Base-by-base conservation (phyloP, 192 early-diverging fungal species). In the Neocallimastix lanati region DNA sequence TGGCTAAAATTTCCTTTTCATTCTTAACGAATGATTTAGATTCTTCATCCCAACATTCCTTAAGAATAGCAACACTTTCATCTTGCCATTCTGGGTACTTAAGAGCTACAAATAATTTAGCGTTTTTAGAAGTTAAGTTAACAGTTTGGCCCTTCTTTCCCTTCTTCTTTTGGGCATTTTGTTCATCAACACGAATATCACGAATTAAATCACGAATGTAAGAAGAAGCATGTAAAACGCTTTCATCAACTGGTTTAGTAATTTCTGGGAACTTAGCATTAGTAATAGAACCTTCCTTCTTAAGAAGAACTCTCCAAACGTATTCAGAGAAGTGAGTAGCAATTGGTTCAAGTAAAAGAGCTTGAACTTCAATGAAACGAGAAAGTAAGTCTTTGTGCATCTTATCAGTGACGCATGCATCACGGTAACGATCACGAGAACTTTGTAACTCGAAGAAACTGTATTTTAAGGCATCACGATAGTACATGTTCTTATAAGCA, bases 71-170 rank as follows among this genome's bases (percentile, higher is more conserved):
- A 77, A 91, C 40, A 28, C 80, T 80, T 4, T 84, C 87, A 76
- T 96, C 93, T 85, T 99, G 98, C 98, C 98, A 99, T 81, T 88
- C 91, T 28, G 98, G 96, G 91, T 94, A 97, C 78, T 88, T 85
- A 77, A 82, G 84, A 12, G 95, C 94, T 35, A 96, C 89, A 84
- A 90, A 92, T 76, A 99, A 86, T 40, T 89, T 93, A 28, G 28
- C 28, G 13, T 80, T 80, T 25, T 67, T 35, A 3, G 81, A 84
- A 7, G 79, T 78, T 18, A 83, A 88, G 12, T 83, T 81, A 50
- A 84, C 85, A 35, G 81, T 84, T 85, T 92, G 92, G 18, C 86
- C 82, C 11, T 76, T 50, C 81, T 90, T 90, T 86, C 94, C 94
- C 87, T 91, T 93, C 86, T 93, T 94, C 86, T 91, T 94, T 81